Conservation (phyloP, 495 filamentous ascomycete genomes). For the Penicillium malachiteum region DNA sequence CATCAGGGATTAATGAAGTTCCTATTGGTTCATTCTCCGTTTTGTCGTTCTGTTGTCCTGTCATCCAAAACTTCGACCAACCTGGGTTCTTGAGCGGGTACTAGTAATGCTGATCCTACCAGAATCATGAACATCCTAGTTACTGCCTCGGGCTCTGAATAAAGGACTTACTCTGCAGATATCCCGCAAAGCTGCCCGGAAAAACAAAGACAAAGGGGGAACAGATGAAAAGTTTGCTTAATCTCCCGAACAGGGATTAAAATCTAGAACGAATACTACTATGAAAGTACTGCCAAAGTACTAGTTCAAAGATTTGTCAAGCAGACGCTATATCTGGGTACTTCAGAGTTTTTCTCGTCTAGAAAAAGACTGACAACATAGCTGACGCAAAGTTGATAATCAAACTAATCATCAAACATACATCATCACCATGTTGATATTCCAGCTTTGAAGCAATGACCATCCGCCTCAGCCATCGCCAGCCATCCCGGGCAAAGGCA, state of each 20-base stretch:
- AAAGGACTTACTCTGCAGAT: background rate
- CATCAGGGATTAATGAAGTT: background rate
- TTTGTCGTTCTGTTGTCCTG: background rate
- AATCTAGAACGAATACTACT: background rate
- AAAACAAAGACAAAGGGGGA: background rate
- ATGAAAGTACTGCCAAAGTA: slow-evolving; percentile 2
- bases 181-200: background rate
- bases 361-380: no score
- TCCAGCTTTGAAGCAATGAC: slow-evolving; percentile 6
- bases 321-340: no score
- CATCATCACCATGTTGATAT: background rate
- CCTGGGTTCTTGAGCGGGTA: slow-evolving; percentile 10
- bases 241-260: background rate
- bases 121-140: slow-evolving; percentile 8
- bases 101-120: slow-evolving; percentile 8
- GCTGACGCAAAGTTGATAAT: no score
- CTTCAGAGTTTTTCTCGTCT: no score
- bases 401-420: background rate
- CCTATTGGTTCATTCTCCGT: slow-evolving; percentile 6
- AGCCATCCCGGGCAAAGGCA: slow-evolving; percentile 12
- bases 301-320: background rate
- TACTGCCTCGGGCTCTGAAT: background rate
- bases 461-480: slow-evolving; percentile 11
- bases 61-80: slow-evolving; percentile 17
- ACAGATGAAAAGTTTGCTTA: background rate